phyloP scores from a whole-genome alignment of 169 alveolate species.

The Haemoproteus tartakovskyi region DNA sequence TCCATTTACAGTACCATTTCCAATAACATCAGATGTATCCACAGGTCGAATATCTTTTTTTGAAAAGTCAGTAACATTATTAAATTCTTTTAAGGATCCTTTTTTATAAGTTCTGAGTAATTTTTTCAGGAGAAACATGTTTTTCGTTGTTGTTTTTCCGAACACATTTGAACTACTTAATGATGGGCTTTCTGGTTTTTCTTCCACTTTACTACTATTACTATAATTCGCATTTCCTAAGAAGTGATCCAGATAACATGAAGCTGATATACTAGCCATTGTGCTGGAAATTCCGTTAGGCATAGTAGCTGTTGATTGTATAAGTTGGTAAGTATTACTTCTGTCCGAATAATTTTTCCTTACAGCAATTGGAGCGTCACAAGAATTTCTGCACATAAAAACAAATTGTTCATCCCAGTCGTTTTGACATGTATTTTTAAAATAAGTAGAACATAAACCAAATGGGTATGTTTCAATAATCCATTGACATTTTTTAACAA shows the following conservation, averaged over 20 bases:
- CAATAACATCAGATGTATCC: too few relatives aligned
- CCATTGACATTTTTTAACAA: constrained; percentile 65
- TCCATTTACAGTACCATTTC: too few relatives aligned
- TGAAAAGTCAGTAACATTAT: too few relatives aligned
- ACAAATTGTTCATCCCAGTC: constrained; percentile 68
- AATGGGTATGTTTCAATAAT: constrained; percentile 45
- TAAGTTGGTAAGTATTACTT: constrained; percentile 25
- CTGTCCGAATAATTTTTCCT: constrained; percentile 64
- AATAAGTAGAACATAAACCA: constrained; percentile 41
- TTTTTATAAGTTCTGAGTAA: constrained; percentile 56
- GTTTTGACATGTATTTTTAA: constrained; percentile 20
- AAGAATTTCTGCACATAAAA: constrained; percentile 62
- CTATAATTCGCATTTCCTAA: too few relatives aligned
- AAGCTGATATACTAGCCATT: constrained; percentile 35
- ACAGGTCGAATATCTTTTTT: too few relatives aligned
- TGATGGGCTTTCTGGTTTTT: constrained; percentile 39
- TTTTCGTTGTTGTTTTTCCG: constrained; percentile 41
- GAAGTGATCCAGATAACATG: constrained; percentile 40
- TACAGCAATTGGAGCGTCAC: constrained; percentile 53
- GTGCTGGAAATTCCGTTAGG: too few relatives aligned
- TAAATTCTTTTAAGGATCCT: constrained; percentile 6
- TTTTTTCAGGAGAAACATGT: constrained; percentile 40
- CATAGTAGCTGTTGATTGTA: constrained; percentile 57
- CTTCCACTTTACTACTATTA: constrained; percentile 30
- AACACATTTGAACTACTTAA: constrained; percentile 62